Conservation (phyloP, 2,329 filamentous ascomycete genomes). For the Stagonosporopsis vannaccii region DNA sequence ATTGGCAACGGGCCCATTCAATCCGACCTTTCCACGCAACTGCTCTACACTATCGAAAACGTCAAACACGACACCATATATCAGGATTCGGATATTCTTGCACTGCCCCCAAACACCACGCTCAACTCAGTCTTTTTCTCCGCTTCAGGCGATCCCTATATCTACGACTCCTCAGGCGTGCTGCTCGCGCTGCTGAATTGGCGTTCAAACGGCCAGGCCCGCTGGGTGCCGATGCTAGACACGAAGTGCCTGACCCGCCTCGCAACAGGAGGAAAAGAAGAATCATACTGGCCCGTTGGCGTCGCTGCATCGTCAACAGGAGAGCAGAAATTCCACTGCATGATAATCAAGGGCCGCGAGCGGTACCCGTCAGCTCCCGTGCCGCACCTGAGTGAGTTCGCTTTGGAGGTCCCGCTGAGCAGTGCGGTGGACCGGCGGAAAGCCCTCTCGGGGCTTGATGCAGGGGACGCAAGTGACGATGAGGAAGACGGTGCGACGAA, state of each 20-base stretch:
- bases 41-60: slow-evolving; percentile 93
- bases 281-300: slow-evolving; percentile 94
- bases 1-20: slow-evolving; percentile 90
- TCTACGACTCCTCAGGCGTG: slow-evolving; percentile 92
- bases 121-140: slow-evolving; percentile 91
- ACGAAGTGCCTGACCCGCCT: slow-evolving; percentile 84
- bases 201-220: slow-evolving; percentile 83
- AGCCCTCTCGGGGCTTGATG: slow-evolving; percentile 36
- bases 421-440: slow-evolving; percentile 54
- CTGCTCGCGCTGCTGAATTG: slow-evolving; percentile 89
- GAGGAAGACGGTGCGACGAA: slow-evolving; percentile 9
- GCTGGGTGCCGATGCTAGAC: slow-evolving; percentile 91
- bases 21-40: slow-evolving; percentile 76
- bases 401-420: slow-evolving; percentile 83
- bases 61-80: slow-evolving; percentile 92
- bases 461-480: slow-evolving; percentile 46
- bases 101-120: slow-evolving; percentile 75
- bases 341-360: slow-evolving; percentile 96
- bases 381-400: slow-evolving; percentile 90
- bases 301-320: slow-evolving; percentile 88
- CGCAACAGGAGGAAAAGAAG: slow-evolving; percentile 82
- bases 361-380: slow-evolving; percentile 85
- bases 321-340: slow-evolving; percentile 92
- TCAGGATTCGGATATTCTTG: slow-evolving; percentile 91
- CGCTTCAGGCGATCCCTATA: slow-evolving; percentile 90